Evolutionary conservation across 2,329 filamentous ascomycete genomes (phyloP), one percentile per base, ranked within the genome.

Genomic region (Cylindrodendrum hubeiense): DNA sequence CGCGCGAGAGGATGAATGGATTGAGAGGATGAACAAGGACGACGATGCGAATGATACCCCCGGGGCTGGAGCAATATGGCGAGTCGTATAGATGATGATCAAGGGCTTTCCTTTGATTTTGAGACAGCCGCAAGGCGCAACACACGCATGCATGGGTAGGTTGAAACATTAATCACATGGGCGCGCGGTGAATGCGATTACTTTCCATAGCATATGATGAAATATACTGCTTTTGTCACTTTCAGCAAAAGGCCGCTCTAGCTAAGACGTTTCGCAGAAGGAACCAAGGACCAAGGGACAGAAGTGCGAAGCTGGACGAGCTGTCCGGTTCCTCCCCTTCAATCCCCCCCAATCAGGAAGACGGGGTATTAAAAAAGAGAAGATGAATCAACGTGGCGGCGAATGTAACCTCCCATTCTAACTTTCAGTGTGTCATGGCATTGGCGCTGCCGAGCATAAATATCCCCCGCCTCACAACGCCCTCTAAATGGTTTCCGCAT

Each of bases 1-100:
- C 56, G 79, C 77, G 50, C 81, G 84, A 47, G 90, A 92, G 77
- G 83, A 83, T 60, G 81, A 80, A 44, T 91, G 90, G 87, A 86
- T 92, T 46, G 82, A 82, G 75, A 79, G 73, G 62, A 84, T 87
- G 79, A 89, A 86, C 71, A 75, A 81, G 51, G 79, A 79, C 22
- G 81, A 79, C 5, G 77, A 79, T 12, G 77, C 76, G 17, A 78
- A 80, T 60, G 72, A 77, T 69, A 75, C 74, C 65, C 79, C 76
- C 21, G 73, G 78, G 63, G 82, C 82, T 13, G 84, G 84, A 41
- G 85, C 85, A 28, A 78, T 86, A 17, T 87, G 85, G 85, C 78
- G 85, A 68, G 79, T 69, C 21, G 60, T 80, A 30, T 81, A 68
- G 63, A 37, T 51, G 4, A 41, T 9, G 9, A 21, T 47, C 8